A percentile compares a stretch with the other conserved stretches of the same genome.
Conservation (phyloP, 192 early-diverging fungal species). For the Spizellomyces sp. region DNA sequence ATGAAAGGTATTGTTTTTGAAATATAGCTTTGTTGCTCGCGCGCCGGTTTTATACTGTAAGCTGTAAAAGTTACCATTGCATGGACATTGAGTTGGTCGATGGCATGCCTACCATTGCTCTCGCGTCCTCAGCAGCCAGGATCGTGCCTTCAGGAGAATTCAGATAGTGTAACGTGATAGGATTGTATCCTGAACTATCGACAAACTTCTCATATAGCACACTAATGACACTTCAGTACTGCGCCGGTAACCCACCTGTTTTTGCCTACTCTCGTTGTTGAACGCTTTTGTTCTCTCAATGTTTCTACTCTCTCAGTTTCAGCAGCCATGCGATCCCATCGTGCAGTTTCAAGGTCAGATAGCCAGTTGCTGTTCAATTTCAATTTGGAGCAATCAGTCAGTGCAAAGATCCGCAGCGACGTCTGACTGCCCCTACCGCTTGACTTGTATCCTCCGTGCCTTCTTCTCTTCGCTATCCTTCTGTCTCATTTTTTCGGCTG, state of each 20-base stretch:
- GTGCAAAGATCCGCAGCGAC: not conserved
- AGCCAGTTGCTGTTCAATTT: conserved; percentile 30
- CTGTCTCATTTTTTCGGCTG: conserved; percentile 25
- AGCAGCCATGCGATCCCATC: conserved; percentile 40
- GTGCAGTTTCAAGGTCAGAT: conserved; percentile 29
- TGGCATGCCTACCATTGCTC: conserved; percentile 31
- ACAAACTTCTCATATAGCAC: not conserved
- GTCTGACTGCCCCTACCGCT: conserved; percentile 14
- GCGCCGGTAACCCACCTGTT: conserved; percentile 33
- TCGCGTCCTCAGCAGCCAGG: conserved; percentile 36
- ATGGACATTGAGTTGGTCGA: not conserved
- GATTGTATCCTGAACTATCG: conserved; percentile 44
- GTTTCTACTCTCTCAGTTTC: conserved; percentile 22
- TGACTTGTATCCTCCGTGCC: conserved; percentile 20
- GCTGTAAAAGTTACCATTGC: not conserved
- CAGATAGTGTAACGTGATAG: conserved; percentile 45
- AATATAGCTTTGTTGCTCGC: conserved; percentile 43
- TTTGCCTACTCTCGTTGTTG: conserved; percentile 22
- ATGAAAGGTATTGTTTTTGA: conserved; percentile 52
- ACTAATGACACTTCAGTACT: not conserved
- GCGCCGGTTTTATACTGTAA: conserved; percentile 31
- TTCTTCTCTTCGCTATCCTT: conserved; percentile 32
- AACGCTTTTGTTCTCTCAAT: conserved; percentile 19
- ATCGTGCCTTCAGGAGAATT: conserved; percentile 27
- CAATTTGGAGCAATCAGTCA: conserved; percentile 7